Conservation (phyloP, 1,139 yeast genomes). For the Yamadazyma taylorii region DNA sequence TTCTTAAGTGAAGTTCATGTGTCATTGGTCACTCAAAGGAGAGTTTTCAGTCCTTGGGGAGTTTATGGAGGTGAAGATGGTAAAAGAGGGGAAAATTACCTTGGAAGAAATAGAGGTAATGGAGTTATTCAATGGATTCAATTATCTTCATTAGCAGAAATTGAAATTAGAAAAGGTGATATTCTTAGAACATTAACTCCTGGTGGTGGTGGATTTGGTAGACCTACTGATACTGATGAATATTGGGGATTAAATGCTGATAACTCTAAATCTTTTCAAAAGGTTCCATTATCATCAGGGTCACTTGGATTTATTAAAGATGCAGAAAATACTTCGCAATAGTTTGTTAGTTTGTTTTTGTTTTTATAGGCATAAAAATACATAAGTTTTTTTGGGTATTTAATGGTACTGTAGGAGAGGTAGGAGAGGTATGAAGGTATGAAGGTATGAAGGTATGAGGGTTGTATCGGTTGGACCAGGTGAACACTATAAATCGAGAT, state of each 20-base stretch:
- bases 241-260: constrained; percentile 15
- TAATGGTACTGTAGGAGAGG: too few relatives aligned
- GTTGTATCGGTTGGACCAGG: too few relatives aligned
- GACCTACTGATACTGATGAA: constrained; percentile 18
- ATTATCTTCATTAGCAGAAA: constrained; percentile 23
- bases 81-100: constrained; percentile 55
- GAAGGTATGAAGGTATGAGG: too few relatives aligned
- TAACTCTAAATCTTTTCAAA: not conserved
- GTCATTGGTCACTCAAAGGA: constrained; percentile 22
- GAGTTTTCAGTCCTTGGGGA: constrained; percentile 24
- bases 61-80: constrained; percentile 44
- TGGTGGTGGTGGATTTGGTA: constrained; percentile 58
- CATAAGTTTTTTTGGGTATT: not conserved
- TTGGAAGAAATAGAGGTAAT: constrained; percentile 39
- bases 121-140: constrained; percentile 23
- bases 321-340: constrained; percentile 27
- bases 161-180: constrained; percentile 36
- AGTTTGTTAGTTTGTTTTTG: constrained; percentile 2
- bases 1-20: constrained; percentile 20
- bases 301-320: constrained; percentile 24
- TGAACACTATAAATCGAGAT: too few relatives aligned
- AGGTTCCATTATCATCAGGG: constrained; percentile 22
- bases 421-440: too few relatives aligned
- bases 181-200: constrained; percentile 48
- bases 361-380: not conserved